phyloP scores from a whole-genome alignment of 2,329 filamentous ascomycete genomes.

The Ceratocystis smalleyi region DNA sequence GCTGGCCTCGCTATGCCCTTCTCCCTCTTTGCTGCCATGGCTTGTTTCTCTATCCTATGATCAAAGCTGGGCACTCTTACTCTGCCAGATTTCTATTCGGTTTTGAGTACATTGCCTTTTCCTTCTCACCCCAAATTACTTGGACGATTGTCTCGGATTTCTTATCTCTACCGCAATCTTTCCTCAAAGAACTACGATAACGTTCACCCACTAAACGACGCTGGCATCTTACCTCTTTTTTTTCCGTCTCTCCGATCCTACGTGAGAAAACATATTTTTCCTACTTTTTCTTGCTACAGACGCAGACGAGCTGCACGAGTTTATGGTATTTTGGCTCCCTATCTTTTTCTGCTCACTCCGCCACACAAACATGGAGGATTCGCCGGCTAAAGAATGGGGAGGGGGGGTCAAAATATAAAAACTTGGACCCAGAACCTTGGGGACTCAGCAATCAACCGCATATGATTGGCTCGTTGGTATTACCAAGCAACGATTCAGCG shows the following conservation, averaged over 20 bases:
- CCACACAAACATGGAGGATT: constrained; percentile 8
- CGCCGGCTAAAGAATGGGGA: neutral
- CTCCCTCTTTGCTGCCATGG: too few species aligned
- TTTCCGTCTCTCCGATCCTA: neutral
- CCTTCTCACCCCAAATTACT: neutral
- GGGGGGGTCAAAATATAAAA: constrained; percentile 5
- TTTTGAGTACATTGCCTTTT: neutral
- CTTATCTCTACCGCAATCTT: neutral
- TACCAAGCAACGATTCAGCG: neutral
- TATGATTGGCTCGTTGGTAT: constrained; percentile 1
- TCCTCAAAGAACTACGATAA: neutral
- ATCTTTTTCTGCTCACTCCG: constrained; percentile 1
- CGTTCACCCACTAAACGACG: neutral
- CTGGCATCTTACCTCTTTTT: neutral
- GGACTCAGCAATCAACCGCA: neutral
- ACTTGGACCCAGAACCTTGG: constrained; percentile 2
- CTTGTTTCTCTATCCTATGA: neutral
- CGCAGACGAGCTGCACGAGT: constrained; percentile 4
- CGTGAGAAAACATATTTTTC: neutral
- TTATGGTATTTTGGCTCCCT: constrained; percentile 4
- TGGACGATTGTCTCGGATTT: neutral
- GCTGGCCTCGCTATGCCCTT: neutral
- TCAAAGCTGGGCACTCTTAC: neutral
- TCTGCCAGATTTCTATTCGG: neutral
- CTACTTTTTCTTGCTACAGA: neutral